Percentiles rank a stretch among this genome's conserved stretches.
Evolutionary conservation across 768 basidiomycete genomes (phyloP).

Genomic region (Collybia sp.): DNA sequence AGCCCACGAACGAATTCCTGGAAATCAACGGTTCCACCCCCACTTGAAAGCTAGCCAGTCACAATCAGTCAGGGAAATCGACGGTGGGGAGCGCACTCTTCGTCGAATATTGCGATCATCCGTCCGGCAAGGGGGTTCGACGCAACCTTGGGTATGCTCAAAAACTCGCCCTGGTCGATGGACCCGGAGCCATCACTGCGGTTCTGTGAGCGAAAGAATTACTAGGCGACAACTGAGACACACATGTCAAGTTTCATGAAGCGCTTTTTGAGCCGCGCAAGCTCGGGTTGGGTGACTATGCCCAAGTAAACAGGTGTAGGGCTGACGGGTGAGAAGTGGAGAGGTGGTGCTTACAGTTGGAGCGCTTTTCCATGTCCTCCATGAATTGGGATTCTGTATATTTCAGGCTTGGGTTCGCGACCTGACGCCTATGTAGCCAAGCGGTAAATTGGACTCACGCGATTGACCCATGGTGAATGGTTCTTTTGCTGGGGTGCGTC

Average conservation of each 20-base stretch:
- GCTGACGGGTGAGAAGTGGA: neutral
- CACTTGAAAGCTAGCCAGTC: constrained; percentile 42
- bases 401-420: constrained; percentile 2
- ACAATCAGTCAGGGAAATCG: constrained; percentile 1
- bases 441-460: constrained; percentile 45
- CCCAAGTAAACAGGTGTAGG: constrained; percentile 2
- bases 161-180: constrained; percentile 97
- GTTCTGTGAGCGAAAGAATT: neutral
- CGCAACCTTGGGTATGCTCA: constrained; percentile 98
- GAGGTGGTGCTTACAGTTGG: constrained; percentile 75
- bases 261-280: constrained; percentile 95
- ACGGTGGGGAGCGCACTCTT: constrained; percentile 75
- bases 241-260: constrained; percentile 99
- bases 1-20: constrained; percentile 98
- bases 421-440: neutral
- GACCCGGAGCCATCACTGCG: constrained; percentile 92
- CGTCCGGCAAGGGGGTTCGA: constrained; percentile 94
- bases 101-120: constrained; percentile 99
- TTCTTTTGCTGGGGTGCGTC: neutral
- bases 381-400: constrained; percentile 84
- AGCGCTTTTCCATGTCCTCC: constrained; percentile 95
- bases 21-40: constrained; percentile 97
- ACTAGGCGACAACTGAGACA: no score
- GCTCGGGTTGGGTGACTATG: constrained; percentile 88
- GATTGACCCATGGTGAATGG: constrained; percentile 62